phyloP scores from a whole-genome alignment of 192 early-diverging fungal species.

The Backusella westeae region DNA sequence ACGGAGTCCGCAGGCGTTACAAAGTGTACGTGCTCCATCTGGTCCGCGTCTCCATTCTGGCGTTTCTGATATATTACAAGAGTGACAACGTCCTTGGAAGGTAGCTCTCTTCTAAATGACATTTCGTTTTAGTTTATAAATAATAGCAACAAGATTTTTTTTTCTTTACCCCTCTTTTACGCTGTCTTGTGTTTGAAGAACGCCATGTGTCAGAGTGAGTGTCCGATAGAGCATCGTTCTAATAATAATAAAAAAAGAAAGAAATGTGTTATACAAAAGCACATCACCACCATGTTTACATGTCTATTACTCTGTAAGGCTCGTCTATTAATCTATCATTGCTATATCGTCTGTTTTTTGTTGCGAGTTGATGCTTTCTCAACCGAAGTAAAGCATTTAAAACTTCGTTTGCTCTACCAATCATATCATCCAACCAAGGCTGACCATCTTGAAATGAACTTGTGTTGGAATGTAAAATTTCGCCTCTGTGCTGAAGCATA shows the following conservation, averaged over 20 bases:
- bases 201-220: not conserved
- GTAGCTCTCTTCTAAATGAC: conserved; percentile 49
- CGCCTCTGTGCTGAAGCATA: conserved; percentile 16
- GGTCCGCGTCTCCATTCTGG: conserved; percentile 96
- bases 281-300: not conserved
- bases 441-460: not conserved
- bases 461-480: conserved; percentile 4
- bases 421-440: conserved; percentile 32
- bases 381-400: conserved; percentile 19
- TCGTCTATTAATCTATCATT: not conserved
- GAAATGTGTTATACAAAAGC: not conserved
- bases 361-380: conserved; percentile 19
- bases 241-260: not conserved
- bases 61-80: conserved; percentile 85
- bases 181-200: conserved; percentile 1
- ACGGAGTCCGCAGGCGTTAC: conserved; percentile 94
- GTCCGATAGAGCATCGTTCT: not conserved
- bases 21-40: conserved; percentile 87
- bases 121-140: not conserved
- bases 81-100: conserved; percentile 67
- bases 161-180: conserved; percentile 29
- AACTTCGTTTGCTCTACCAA: conserved; percentile 23
- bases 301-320: not conserved
- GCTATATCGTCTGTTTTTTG: not conserved
- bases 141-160: not conserved